phyloP scores from a whole-genome alignment of 306 rosid genomes.

The Chamaecrista fasciculata region DNA sequence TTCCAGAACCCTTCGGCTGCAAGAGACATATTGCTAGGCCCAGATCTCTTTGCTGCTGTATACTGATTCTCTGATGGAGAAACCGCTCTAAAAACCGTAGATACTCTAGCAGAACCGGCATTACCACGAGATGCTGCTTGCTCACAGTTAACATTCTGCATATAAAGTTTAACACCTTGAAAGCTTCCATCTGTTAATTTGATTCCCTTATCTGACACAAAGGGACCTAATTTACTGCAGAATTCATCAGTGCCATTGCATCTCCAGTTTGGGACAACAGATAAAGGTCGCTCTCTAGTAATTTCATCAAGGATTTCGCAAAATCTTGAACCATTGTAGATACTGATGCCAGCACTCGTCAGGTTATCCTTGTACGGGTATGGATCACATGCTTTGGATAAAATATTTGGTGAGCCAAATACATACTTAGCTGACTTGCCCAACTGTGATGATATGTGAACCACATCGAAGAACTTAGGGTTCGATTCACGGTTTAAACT shows the following conservation, averaged over 20 bases:
- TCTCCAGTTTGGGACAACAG: constrained; percentile 80
- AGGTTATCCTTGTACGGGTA: constrained; percentile 61
- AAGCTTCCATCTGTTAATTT: constrained; percentile 76
- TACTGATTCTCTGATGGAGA: constrained; percentile 68
- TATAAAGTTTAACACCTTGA: constrained; percentile 58
- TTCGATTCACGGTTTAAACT: constrained; percentile 72
- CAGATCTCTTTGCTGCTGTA: constrained; percentile 63
- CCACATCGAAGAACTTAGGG: constrained; percentile 64
- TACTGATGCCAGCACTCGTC: constrained; percentile 36
- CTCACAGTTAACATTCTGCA: constrained; percentile 73
- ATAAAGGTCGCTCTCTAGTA: constrained; percentile 56
- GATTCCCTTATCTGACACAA: constrained; percentile 54
- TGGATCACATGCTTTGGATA: constrained; percentile 76
- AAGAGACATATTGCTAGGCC: constrained; percentile 67
- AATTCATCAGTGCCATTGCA: constrained; percentile 64
- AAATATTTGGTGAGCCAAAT: constrained; percentile 47
- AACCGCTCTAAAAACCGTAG: constrained; percentile 76
- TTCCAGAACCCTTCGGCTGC: constrained; percentile 92
- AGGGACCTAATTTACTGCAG: constrained; percentile 84
- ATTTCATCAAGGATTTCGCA: constrained; percentile 74
- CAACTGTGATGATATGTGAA: constrained; percentile 69
- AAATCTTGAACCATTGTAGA: constrained; percentile 53
- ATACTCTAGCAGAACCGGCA: constrained; percentile 60
- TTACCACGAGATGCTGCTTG: constrained; percentile 30
- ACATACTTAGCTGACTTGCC: constrained; percentile 48